Base-by-base conservation (phyloP, 2,329 filamentous ascomycete genomes). In the Ceratocystis variospora region DNA sequence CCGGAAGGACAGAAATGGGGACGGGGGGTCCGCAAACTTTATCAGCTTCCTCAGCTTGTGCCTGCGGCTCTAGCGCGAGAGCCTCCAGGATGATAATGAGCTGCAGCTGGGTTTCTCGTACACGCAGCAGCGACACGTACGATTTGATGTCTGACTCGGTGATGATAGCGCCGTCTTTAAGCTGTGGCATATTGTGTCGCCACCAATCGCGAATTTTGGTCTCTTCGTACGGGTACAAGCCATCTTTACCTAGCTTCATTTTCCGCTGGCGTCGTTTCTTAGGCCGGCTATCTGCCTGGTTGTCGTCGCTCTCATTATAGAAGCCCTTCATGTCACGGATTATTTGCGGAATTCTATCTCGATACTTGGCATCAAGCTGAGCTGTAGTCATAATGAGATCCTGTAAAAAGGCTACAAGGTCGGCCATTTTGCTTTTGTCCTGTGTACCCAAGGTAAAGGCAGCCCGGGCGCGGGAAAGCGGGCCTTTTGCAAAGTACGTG, bases 401-500 rank as follows among this genome's bases (percentile, higher is more conserved):
- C 70, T 86, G 84, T n/a, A 93, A 73, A 70, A 90, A 91, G 0
- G 80, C 77, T 7, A 88, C 79, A 19, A 92, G 77, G 62, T 90
- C 83, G 28, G 77, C 76, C 74, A 87, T 83, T 50, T 85, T 79
- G 22, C 86, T 75, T 25, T 79, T 82, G 5, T 81, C 77, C 72
- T 87, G 83, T 63, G 82, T 81, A 68, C 85, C 81, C 15, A 84
- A 76, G 67, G 86, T 83, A 69, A 90, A 90, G 15, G 85, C 82
- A 61, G 86, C 87, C 68, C 89, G 83, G 59, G 88, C 86, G 70
- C 88, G 82, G 57, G 89, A 89, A 22, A 94, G 77, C 1, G 89
- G 88, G 0, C 89, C 89, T 76, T 94, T 94, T 22, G 87, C 87
- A 74, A 93, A 92, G 74, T 92, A 94, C 67, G 89, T 89, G 66